Evolutionary conservation across 441 rosid genomes (phyloP), one percentile per base, ranked within the genome.

Genomic region (Syzygium syzygioides): DNA sequence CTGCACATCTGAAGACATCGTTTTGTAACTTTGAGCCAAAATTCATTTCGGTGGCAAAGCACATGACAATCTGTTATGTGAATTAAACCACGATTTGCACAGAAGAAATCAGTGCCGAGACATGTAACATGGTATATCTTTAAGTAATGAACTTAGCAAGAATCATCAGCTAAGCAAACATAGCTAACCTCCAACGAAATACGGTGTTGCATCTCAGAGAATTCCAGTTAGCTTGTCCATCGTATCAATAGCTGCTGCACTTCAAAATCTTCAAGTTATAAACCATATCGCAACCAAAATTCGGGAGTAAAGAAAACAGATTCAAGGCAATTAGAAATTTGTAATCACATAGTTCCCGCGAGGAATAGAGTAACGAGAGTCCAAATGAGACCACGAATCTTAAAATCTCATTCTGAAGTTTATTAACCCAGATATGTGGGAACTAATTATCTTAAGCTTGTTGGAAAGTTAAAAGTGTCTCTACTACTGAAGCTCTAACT

Each of bases 181-280:
- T 41, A 88, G 83, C 92, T 88, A 91, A 96, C 98, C 98, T 95
- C 94, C 86, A 95, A 92, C 80, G 88, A 68, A 85, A 91, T 86
- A 91, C 91, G 90, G 86, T 68, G 76, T 59, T 84, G 92, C 41
- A 88, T 89, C 90, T 93, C 94, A 32, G 96, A 92, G 88, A 88
- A 92, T 89, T 94, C 93, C 88, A 95, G 87, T 95, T 79, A 92
- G 87, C 64, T 90, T 90, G 89, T 92, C 93, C 86, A 52, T 86
- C 59, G 90, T 68, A 89, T 91, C 93, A 57, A 90, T 89, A 90
- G 90, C 89, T 87, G 94, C 92, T 92, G 92, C 59, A 92, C 41
- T 89, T 26, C 85, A 91, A 88, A 86, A 79, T 76, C 79, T 90
- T 86, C 79, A 59, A 84, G 55, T 91, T 25, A 76, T 37, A 76